Conservation (phyloP, 129 eudicot genomes). For the Kitagawia praeruptora region DNA sequence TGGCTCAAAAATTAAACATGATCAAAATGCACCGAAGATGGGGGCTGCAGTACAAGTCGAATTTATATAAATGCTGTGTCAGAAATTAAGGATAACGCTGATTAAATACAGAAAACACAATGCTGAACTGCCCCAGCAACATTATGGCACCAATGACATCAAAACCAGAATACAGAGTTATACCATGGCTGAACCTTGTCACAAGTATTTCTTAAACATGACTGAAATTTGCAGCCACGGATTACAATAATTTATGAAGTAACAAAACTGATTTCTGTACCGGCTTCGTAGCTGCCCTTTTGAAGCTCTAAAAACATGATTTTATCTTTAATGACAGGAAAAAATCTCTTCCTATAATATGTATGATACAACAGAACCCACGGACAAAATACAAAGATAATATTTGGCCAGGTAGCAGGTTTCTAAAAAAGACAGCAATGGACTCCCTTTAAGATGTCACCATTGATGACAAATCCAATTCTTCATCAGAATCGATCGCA, state of each 20-base stretch:
- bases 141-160: not conserved
- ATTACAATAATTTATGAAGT: not conserved
- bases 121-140: not conserved
- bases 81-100: too few species aligned
- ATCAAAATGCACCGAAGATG: too few species aligned
- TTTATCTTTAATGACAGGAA: not conserved
- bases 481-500: slow-evolving; percentile 90
- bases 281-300: not conserved
- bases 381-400: not conserved
- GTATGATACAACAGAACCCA: not conserved
- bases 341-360: not conserved
- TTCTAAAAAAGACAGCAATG: slow-evolving; percentile 1
- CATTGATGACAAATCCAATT: slow-evolving; percentile 72
- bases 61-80: too few species aligned
- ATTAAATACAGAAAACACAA: not conserved
- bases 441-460: slow-evolving; percentile 29
- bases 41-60: too few species aligned
- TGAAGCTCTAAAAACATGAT: not conserved
- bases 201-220: not conserved
- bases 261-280: not conserved
- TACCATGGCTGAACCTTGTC: not conserved
- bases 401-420: slow-evolving; percentile 2
- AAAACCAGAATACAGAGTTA: not conserved
- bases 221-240: not conserved
- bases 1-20: too few species aligned